Conservation (phyloP, 2,329 filamentous ascomycete species). For the Microsporum canis region DNA sequence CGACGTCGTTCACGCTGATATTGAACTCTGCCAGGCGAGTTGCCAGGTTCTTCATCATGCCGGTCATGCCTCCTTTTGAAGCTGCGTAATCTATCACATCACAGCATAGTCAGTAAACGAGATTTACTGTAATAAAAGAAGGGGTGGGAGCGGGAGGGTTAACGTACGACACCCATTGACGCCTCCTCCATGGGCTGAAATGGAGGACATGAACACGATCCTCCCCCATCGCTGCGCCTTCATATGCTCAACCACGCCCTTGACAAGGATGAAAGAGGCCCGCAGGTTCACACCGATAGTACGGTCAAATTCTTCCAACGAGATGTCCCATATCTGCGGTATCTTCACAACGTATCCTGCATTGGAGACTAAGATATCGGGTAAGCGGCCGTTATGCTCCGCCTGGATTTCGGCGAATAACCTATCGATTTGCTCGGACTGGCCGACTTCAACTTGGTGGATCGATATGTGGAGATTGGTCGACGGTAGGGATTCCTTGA, state of each 20-base stretch:
- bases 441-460: slow-evolving; percentile 49
- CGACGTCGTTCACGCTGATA: slow-evolving; percentile 58
- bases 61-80: slow-evolving; percentile 50
- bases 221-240: slow-evolving; percentile 49
- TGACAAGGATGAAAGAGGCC: slow-evolving; percentile 51
- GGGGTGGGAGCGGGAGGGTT: not conserved
- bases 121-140: not conserved
- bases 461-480: slow-evolving; percentile 34
- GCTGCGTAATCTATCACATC: slow-evolving; percentile 39
- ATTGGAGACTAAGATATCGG: slow-evolving; percentile 56
- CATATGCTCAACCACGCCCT: slow-evolving; percentile 52
- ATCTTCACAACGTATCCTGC: slow-evolving; percentile 56
- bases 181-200: slow-evolving; percentile 51
- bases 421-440: slow-evolving; percentile 41
- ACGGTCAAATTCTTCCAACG: slow-evolving; percentile 53
- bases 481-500: slow-evolving; percentile 19
- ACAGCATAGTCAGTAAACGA: not conserved
- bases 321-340: slow-evolving; percentile 46
- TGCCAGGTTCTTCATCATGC: slow-evolving; percentile 55
- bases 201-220: slow-evolving; percentile 53
- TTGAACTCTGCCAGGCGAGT: slow-evolving; percentile 48
- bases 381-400: slow-evolving; percentile 41
- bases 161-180: slow-evolving; percentile 48
- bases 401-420: slow-evolving; percentile 46
- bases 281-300: slow-evolving; percentile 52